Evolutionary conservation across 73 alveolate species (phyloP).

Genomic region (Paramecium pentaurelia): DNA sequence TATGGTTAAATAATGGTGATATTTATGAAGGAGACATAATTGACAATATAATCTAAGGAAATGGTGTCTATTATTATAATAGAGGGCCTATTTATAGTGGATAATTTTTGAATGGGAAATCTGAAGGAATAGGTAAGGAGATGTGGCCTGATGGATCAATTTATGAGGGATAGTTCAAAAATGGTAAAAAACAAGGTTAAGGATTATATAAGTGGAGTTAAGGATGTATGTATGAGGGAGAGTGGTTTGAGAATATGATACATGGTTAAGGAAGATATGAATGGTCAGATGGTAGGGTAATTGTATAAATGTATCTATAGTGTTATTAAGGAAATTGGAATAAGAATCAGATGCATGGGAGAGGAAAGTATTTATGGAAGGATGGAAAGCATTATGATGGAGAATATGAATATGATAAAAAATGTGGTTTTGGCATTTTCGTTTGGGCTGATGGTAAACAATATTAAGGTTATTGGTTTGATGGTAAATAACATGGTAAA

Average conservation of each 20-base stretch:
- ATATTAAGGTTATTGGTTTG: constrained; percentile 72
- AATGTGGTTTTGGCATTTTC: constrained; percentile 74
- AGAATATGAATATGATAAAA: constrained; percentile 65
- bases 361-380: constrained; percentile 69
- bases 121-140: constrained; percentile 70
- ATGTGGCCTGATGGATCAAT: constrained; percentile 73
- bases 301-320: not conserved
- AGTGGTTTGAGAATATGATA: constrained; percentile 64
- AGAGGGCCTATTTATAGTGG: constrained; percentile 76
- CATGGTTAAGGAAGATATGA: constrained; percentile 67
- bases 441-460: constrained; percentile 68
- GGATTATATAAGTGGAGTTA: constrained; percentile 67
- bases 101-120: not conserved
- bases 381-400: constrained; percentile 81
- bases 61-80: constrained; percentile 65
- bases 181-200: constrained; percentile 72
- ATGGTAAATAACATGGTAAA: constrained; percentile 78
- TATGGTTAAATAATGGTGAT: constrained; percentile 72
- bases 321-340: constrained; percentile 68
- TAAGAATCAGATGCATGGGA: constrained; percentile 73
- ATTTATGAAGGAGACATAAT: constrained; percentile 69
- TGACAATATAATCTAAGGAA: constrained; percentile 68
- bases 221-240: constrained; percentile 55
- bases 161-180: constrained; percentile 69
- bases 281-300: constrained; percentile 70